Conservation (phyloP, 2,329 filamentous ascomycete species). For the Aureobasidium sp. region DNA sequence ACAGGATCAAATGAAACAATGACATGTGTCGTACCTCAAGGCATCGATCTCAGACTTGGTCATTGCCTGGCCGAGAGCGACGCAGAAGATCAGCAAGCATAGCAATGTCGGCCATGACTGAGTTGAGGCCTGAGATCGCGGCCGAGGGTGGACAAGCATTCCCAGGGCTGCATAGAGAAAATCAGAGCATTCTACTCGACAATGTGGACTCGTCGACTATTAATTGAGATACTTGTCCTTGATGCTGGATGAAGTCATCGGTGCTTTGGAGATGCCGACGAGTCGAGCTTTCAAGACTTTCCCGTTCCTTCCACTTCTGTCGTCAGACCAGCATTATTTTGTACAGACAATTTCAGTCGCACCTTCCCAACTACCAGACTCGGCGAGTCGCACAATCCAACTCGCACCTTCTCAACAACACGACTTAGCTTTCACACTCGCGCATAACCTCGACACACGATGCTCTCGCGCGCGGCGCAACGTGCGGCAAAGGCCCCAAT, state of each 20-base stretch:
- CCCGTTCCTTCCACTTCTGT: neutral
- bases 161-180: slow-evolving; percentile 1
- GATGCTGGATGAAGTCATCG: neutral
- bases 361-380: neutral
- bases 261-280: slow-evolving; percentile 2
- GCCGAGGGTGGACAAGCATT: slow-evolving; percentile 4
- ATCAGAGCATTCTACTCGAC: slow-evolving; percentile 20
- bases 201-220: neutral
- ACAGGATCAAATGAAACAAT: neutral
- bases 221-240: neutral
- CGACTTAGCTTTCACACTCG: neutral
- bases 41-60: slow-evolving; percentile 31
- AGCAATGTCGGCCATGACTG: neutral
- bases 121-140: neutral
- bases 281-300: slow-evolving; percentile 2
- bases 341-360: neutral
- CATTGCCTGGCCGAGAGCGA: slow-evolving; percentile 33
- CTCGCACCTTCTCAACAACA: neutral
- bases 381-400: neutral
- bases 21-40: slow-evolving; percentile 27
- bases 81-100: neutral
- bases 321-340: neutral
- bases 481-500: slow-evolving; percentile 17
- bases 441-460: slow-evolving; percentile 11
- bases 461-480: slow-evolving; percentile 25